phyloP scores from a whole-genome alignment of 352 stramenopile genomes.

The Phytophthora palmivora region DNA sequence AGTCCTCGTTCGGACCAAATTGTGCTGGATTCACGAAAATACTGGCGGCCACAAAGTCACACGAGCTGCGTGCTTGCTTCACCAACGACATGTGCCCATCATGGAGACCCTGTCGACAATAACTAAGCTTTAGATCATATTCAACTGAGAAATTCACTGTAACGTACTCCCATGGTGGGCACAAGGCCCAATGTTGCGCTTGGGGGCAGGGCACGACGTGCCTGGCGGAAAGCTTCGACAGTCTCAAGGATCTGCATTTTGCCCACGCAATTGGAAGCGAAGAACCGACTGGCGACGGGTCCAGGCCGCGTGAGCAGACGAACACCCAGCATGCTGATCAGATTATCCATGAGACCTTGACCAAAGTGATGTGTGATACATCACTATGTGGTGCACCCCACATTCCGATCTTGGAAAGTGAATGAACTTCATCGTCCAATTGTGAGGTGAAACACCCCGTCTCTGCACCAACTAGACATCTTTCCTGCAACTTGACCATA shows the following conservation, averaged over 20 bases:
- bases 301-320: constrained; percentile 10
- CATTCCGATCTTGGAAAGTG: constrained; percentile 23
- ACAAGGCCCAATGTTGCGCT: constrained; percentile 94
- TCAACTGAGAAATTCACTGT: background rate
- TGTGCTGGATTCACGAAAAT: constrained; percentile 99
- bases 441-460: constrained; percentile 3
- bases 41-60: constrained; percentile 95
- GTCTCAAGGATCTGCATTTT: constrained; percentile 66
- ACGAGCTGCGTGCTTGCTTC: constrained; percentile 86
- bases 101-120: constrained; percentile 89
- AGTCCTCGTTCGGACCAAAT: constrained; percentile 98
- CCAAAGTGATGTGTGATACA: constrained; percentile 1
- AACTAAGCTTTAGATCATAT: background rate
- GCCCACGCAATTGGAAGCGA: constrained; percentile 14
- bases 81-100: constrained; percentile 95
- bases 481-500: constrained; percentile 1
- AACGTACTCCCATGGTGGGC: constrained; percentile 97
- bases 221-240: constrained; percentile 55
- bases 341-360: constrained; percentile 17
- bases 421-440: constrained; percentile 22
- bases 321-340: constrained; percentile 25
- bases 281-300: constrained; percentile 21
- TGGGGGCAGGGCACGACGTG: constrained; percentile 53
- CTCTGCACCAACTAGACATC: constrained; percentile 16
- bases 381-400: background rate